phyloP scores from a whole-genome alignment of 2,329 filamentous ascomycete species.

The Claviceps monticola region DNA sequence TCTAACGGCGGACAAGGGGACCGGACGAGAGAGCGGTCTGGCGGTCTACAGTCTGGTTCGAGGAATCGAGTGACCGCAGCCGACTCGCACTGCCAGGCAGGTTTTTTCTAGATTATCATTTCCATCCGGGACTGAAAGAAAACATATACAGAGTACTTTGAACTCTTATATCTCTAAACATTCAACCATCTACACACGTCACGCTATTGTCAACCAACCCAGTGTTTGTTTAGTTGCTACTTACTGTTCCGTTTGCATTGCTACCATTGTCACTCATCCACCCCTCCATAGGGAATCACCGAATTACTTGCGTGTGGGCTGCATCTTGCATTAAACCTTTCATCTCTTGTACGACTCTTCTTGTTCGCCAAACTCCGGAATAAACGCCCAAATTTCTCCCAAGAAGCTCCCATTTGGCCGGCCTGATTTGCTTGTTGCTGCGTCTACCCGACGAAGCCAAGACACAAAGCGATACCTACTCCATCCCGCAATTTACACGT shows the following conservation, averaged over 20 bases:
- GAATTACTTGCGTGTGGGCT: not conserved
- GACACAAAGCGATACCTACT: slow-evolving; percentile 9
- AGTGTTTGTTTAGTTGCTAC: slow-evolving; percentile 2
- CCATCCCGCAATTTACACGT: not conserved
- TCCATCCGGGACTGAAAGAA: not conserved
- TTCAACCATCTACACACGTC: not conserved
- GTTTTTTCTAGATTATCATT: not conserved
- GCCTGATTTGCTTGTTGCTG: slow-evolving; percentile 10
- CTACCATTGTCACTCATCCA: not conserved
- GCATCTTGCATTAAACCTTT: slow-evolving; percentile 3
- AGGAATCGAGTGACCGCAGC: slow-evolving; percentile 13
- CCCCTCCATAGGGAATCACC: too few relatives aligned
- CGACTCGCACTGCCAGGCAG: slow-evolving; percentile 14
- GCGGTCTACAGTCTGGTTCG: not conserved
- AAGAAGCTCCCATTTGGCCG: slow-evolving; percentile 3
- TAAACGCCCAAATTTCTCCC: slow-evolving; percentile 9
- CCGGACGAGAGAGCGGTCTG: slow-evolving; percentile 5
- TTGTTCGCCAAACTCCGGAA: slow-evolving; percentile 3
- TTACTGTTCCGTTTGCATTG: not conserved
- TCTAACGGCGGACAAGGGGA: slow-evolving; percentile 3
- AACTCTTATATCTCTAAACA: slow-evolving; percentile 4
- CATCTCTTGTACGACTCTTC: slow-evolving; percentile 4
- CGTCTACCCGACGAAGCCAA: slow-evolving; percentile 21
- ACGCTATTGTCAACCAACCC: slow-evolving; percentile 6
- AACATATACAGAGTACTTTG: not conserved